A percentile compares a stretch with the other conserved stretches of the same genome.
phyloP scores from a whole-genome alignment of 2,329 filamentous ascomycete species.

The Clathrospora elynae region DNA sequence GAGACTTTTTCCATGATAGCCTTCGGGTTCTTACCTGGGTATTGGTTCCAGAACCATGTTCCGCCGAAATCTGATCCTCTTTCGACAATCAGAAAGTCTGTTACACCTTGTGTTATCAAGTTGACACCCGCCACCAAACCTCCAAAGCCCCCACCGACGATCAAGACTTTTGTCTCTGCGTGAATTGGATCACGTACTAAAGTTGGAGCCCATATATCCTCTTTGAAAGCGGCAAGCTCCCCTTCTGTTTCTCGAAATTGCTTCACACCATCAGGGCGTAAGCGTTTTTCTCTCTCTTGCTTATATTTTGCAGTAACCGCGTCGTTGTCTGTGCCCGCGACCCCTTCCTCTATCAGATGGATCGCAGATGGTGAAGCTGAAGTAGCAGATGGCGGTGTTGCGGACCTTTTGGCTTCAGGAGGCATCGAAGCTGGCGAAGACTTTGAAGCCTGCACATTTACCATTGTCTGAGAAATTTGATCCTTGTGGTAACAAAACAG shows the following conservation, averaged over 20 bases:
- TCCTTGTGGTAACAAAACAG: too few species aligned
- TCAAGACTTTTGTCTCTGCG: conserved; percentile 39
- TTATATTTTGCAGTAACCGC: conserved; percentile 37
- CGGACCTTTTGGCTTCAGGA: too few species aligned
- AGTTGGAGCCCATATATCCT: conserved; percentile 37
- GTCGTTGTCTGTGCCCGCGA: too few species aligned
- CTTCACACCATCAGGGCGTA: conserved; percentile 33
- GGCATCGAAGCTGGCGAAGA: too few species aligned
- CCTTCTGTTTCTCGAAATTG: conserved; percentile 39
- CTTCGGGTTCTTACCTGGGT: too few species aligned
- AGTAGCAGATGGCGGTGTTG: too few species aligned
- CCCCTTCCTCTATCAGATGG: too few species aligned
- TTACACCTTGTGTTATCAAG: conserved; percentile 41
- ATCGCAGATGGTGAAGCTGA: too few species aligned
- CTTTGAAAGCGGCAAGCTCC: conserved; percentile 29
- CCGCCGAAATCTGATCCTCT: conserved; percentile 54
- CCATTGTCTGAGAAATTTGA: too few species aligned
- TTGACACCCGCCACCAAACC: conserved; percentile 50
- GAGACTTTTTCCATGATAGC: too few species aligned
- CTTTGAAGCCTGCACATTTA: too few species aligned
- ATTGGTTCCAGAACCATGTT: conserved; percentile 47
- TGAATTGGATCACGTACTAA: conserved; percentile 33
- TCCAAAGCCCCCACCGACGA: conserved; percentile 54
- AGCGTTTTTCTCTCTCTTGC: conserved; percentile 36
- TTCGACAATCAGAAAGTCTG: conserved; percentile 50